A percentile compares a stretch with the other conserved stretches of the same genome.
phyloP scores from a whole-genome alignment of 257 asterid genomes.

The Solanum pimpinellifolium region DNA sequence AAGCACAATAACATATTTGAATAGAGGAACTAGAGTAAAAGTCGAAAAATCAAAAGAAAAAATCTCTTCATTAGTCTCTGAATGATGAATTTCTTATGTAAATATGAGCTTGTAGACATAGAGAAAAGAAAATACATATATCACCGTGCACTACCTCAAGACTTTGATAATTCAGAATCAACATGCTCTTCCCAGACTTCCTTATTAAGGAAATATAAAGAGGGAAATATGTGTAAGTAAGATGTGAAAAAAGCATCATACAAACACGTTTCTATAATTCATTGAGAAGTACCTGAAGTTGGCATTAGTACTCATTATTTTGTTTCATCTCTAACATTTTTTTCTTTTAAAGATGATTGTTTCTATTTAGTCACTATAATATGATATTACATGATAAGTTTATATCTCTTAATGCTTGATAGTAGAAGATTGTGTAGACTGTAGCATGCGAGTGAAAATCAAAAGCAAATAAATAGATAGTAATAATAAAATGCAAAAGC shows the following conservation, averaged over 20 bases:
- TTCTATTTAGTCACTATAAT: too few species aligned
- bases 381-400: too few species aligned
- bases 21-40: slow-evolving; percentile 73
- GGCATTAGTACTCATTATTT: too few species aligned
- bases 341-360: too few species aligned
- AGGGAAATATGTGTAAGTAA: background rate
- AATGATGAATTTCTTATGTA: slow-evolving; percentile 92
- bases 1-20: slow-evolving; percentile 79
- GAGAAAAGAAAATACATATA: slow-evolving; percentile 48
- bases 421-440: too few species aligned
- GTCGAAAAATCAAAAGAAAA: slow-evolving; percentile 88
- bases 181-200: slow-evolving; percentile 71
- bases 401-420: too few species aligned
- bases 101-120: slow-evolving; percentile 86
- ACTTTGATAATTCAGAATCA: slow-evolving; percentile 82
- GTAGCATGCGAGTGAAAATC: too few species aligned
- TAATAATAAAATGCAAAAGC: too few species aligned
- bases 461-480: too few species aligned
- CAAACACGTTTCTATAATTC: too few species aligned
- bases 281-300: too few species aligned
- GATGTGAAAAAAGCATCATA: background rate
- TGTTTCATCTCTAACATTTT: background rate
- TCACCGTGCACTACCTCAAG: too few species aligned
- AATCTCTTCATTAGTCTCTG: slow-evolving; percentile 87
- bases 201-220: background rate